Conservation (phyloP, 768 basidiomycete genomes). For the Lepiota subincarnata region DNA sequence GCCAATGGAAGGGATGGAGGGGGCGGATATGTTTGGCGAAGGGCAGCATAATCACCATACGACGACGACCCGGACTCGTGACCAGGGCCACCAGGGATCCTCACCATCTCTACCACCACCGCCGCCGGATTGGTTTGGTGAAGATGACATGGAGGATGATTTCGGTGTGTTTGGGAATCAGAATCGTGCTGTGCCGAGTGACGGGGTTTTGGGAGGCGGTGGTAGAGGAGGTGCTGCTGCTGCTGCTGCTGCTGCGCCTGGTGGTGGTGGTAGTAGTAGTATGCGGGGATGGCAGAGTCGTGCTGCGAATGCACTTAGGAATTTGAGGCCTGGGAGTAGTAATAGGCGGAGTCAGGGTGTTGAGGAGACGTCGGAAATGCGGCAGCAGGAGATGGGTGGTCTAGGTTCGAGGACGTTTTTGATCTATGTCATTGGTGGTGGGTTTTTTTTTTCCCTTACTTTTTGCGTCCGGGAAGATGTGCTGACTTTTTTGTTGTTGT, state of each 20-base stretch:
- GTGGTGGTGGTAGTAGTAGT: neutral
- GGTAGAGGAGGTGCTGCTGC: constrained; percentile 7
- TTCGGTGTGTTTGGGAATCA: constrained; percentile 9
- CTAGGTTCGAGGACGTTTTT: constrained; percentile 70
- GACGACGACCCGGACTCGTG: neutral
- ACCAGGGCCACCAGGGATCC: neutral
- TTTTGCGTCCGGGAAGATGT: neutral
- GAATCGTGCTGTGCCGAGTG: neutral
- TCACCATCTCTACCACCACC: no score
- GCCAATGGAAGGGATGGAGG: constrained; percentile 19
- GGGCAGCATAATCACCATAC: neutral
- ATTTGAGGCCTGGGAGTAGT: constrained; percentile 38
- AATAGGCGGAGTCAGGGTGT: constrained; percentile 1
- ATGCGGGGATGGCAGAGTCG: constrained; percentile 51
- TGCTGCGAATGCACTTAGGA: constrained; percentile 59
- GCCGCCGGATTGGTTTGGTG: constrained; percentile 1
- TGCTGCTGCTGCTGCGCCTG: no score
- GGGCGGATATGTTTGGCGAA: constrained; percentile 16
- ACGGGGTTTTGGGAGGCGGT: constrained; percentile 38
- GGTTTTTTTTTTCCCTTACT: constrained; percentile 19
- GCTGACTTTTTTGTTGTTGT: constrained; percentile 7
- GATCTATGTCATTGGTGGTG: constrained; percentile 87
- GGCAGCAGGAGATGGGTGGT: constrained; percentile 11
- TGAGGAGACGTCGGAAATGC: constrained; percentile 11
- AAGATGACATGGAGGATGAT: constrained; percentile 13